Percentiles rank a stretch among this genome's conserved stretches.
Conservation (phyloP, 768 basidiomycete species). For the Suillus decipiens region DNA sequence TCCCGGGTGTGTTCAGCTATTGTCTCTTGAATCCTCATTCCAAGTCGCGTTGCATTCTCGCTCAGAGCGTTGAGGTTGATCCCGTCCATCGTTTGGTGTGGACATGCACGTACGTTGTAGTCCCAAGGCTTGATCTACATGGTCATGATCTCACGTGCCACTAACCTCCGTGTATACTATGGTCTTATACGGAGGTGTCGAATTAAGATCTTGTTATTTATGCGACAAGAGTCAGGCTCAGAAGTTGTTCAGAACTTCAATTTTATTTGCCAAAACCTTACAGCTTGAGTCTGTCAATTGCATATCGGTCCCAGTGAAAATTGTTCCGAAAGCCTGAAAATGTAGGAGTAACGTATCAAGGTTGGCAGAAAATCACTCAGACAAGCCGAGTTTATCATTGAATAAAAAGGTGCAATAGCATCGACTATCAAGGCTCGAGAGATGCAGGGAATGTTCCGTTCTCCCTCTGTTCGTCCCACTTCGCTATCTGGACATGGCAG, state of each 20-base stretch:
- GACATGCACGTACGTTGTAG: background rate
- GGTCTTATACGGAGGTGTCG: background rate
- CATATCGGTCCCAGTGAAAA: background rate
- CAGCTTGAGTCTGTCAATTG: background rate
- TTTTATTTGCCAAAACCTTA: background rate
- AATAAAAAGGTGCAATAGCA: background rate
- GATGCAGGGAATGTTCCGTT: conserved; percentile 90
- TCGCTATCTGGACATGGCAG: conserved; percentile 58
- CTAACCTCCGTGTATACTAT: too few species aligned
- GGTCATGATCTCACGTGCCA: conserved; percentile 1
- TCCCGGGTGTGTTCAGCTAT: conserved; percentile 82
- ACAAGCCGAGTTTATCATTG: conserved; percentile 6
- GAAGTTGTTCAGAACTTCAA: background rate
- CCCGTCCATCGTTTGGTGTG: conserved; percentile 30
- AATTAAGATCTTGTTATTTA: background rate
- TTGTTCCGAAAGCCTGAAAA: background rate
- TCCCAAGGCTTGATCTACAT: background rate
- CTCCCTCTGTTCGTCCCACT: conserved; percentile 96
- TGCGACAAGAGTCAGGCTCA: background rate
- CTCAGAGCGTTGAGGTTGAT: conserved; percentile 48
- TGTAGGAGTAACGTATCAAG: background rate
- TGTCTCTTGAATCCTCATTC: conserved; percentile 81
- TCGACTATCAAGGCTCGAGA: conserved; percentile 63
- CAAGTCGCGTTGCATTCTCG: conserved; percentile 83
- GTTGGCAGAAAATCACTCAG: background rate